Conservation (phyloP, 2,329 filamentous ascomycete species). For the Hypoxylon sp. region DNA sequence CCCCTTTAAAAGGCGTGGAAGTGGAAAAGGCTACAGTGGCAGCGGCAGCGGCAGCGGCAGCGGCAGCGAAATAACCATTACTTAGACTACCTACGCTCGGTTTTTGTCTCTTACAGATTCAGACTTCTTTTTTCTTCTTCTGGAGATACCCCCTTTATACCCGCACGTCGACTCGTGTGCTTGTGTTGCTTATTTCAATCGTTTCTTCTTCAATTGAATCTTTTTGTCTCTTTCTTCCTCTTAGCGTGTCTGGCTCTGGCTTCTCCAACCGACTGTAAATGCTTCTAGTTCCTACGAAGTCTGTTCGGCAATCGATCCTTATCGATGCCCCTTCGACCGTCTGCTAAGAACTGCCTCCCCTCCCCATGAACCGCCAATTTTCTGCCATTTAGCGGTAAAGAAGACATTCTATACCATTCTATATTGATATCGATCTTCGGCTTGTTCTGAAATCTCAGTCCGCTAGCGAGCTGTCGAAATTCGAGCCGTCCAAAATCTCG, state of each 20-base stretch:
- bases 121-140: slow-evolving; percentile 24
- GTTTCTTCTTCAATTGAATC: slow-evolving; percentile 36
- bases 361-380: slow-evolving; percentile 28
- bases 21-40: slow-evolving; percentile 16
- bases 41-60: slow-evolving; percentile 2
- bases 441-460: slow-evolving; percentile 19
- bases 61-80: background rate
- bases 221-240: slow-evolving; percentile 30
- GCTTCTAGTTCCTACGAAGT: slow-evolving; percentile 23
- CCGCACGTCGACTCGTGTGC: slow-evolving; percentile 43
- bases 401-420: slow-evolving; percentile 38
- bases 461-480: slow-evolving; percentile 27
- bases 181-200: slow-evolving; percentile 43
- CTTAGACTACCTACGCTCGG: slow-evolving; percentile 6
- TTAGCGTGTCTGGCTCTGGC: slow-evolving; percentile 18
- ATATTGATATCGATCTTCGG: slow-evolving; percentile 36
- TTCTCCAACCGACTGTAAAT: slow-evolving; percentile 26
- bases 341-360: slow-evolving; percentile 19
- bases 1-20: slow-evolving; percentile 15
- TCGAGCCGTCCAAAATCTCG: slow-evolving; percentile 21
- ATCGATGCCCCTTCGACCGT: slow-evolving; percentile 26
- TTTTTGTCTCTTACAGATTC: slow-evolving; percentile 27
- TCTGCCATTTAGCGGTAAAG: slow-evolving; percentile 31
- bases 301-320: slow-evolving; percentile 16
- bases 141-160: slow-evolving; percentile 45